phyloP scores from a whole-genome alignment of 306 rosid species.

The Rubus parviflorus region DNA sequence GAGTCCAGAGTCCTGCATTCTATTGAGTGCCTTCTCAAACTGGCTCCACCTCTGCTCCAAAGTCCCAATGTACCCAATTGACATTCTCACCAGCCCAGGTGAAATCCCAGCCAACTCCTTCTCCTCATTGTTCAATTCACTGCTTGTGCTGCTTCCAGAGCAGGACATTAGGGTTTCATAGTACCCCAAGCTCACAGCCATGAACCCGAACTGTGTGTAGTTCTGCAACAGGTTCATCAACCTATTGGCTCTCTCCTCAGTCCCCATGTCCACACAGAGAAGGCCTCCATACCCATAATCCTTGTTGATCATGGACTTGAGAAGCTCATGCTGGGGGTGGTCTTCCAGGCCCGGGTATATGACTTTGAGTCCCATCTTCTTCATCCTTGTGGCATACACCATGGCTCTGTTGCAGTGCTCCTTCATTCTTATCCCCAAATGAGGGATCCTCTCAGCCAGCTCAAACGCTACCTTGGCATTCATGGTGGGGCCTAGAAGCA shows the following conservation, averaged over 20 bases:
- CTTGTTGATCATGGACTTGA: constrained; percentile 57
- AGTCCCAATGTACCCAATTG: constrained; percentile 75
- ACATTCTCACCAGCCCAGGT: constrained; percentile 79
- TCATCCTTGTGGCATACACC: constrained; percentile 54
- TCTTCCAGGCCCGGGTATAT: constrained; percentile 83
- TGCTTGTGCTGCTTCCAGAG: constrained; percentile 91
- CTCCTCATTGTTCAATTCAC: constrained; percentile 68
- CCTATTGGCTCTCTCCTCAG: constrained; percentile 76
- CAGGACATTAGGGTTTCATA: constrained; percentile 94
- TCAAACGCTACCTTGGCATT: constrained; percentile 90
- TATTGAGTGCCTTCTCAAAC: constrained; percentile 58
- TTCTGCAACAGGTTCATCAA: constrained; percentile 73
- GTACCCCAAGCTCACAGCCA: constrained; percentile 91
- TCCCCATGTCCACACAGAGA: constrained; percentile 82
- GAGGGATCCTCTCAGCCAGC: constrained; percentile 83
- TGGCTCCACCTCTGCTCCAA: constrained; percentile 88
- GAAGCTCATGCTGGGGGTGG: constrained; percentile 62
- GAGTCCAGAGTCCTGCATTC: constrained; percentile 42
- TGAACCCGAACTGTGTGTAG: constrained; percentile 69
- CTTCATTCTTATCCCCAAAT: constrained; percentile 69
- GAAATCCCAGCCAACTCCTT: constrained; percentile 73
- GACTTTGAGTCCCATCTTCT: constrained; percentile 61
- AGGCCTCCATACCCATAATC: constrained; percentile 85
- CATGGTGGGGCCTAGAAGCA: constrained; percentile 96
- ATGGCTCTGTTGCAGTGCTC: constrained; percentile 73